Conservation (phyloP, 192 early-diverging fungal species). For the Linnemannia elongata region DNA sequence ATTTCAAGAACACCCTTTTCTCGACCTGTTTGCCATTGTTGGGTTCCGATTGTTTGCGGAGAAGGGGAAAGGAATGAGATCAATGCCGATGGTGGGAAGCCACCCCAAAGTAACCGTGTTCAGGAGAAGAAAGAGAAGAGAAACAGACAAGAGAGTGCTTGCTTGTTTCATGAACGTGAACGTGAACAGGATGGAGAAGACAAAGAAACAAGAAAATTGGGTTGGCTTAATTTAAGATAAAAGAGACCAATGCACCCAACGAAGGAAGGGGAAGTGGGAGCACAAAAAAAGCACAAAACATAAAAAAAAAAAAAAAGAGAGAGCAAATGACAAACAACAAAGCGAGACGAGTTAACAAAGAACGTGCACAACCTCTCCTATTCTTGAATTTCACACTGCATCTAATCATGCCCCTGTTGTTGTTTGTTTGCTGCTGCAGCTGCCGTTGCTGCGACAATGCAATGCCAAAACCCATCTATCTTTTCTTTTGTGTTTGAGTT, state of each 20-base stretch:
- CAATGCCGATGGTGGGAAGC: background rate
- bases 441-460: background rate
- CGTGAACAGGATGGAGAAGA: background rate
- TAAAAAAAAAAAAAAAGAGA: background rate
- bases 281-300: constrained; percentile 16
- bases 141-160: background rate
- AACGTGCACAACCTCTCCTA: constrained; percentile 14
- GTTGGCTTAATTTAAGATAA: constrained; percentile 4
- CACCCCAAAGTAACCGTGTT: background rate
- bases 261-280: background rate
- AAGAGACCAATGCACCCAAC: background rate
- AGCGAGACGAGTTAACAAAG: constrained; percentile 8
- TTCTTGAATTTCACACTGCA: background rate
- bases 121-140: background rate
- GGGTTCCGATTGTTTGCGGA: background rate
- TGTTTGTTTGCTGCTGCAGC: background rate
- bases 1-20: background rate
- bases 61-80: background rate
- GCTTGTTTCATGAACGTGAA: background rate
- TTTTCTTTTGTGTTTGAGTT: background rate
- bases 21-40: background rate
- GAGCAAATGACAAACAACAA: background rate
- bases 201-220: background rate
- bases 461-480: background rate
- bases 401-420: background rate